A percentile compares a stretch with the other conserved stretches of the same genome.
Evolutionary conservation across 805 yeast genomes (phyloP).

Genomic region (Diddensiella transvaalensis): DNA sequence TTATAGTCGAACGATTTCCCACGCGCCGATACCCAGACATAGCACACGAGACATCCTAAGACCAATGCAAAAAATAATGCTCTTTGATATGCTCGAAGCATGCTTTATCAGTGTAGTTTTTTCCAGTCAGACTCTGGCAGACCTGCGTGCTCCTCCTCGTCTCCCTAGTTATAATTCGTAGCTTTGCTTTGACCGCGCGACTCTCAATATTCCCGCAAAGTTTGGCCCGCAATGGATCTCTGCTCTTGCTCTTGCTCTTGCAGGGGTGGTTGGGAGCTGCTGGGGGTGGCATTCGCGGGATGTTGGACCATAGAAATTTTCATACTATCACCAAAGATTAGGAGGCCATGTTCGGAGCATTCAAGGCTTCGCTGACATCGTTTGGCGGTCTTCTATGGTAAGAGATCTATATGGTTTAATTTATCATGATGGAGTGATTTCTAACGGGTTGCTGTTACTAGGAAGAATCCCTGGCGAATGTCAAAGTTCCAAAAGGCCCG

Average conservation of each 20-base stretch:
- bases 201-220: too few relatives aligned
- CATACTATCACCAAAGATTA: too few relatives aligned
- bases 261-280: too few relatives aligned
- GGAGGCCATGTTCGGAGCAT: conserved; percentile 78
- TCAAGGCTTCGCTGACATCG: conserved; percentile 52
- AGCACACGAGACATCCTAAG: not conserved
- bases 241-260: too few relatives aligned
- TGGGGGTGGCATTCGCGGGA: too few relatives aligned
- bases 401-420: conserved; percentile 24
- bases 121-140: too few relatives aligned
- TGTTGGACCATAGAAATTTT: too few relatives aligned
- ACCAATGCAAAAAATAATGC: not conserved
- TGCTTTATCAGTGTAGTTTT: too few relatives aligned
- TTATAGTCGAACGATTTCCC: not conserved
- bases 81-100: not conserved
- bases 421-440: conserved; percentile 3
- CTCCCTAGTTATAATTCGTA: too few relatives aligned
- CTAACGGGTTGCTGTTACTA: conserved; percentile 19
- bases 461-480: conserved; percentile 76
- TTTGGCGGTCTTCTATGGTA: conserved; percentile 77
- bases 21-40: not conserved
- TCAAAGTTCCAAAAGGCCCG: conserved; percentile 77
- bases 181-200: too few relatives aligned
- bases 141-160: too few relatives aligned
- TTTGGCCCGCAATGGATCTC: too few relatives aligned